These are phyloP conservation scores for Penicillium ochrochloron DNA, from an alignment of 495 filamentous ascomycete genomes.

Conservation along the genomic window DNA sequence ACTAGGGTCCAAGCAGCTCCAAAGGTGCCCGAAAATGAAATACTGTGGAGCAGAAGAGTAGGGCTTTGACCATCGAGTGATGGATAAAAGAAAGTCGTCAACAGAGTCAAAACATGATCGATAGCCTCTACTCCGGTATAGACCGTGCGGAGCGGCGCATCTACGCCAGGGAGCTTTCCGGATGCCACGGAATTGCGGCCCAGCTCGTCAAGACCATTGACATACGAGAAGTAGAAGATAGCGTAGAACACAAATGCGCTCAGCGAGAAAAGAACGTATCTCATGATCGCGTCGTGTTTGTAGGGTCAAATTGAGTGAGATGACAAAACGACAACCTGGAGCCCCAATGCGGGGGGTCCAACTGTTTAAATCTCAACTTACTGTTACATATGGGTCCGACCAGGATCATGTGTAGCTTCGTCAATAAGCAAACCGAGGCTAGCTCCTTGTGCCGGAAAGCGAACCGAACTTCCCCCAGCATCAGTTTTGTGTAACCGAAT, in stretches of 20 bases:
- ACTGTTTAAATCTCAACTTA: conserved; percentile 14
- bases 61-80: conserved; percentile 55
- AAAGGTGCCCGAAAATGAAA: conserved; percentile 59
- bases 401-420: conserved; percentile 20
- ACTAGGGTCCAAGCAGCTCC: conserved; percentile 60
- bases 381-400: neutral
- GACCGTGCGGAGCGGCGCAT: conserved; percentile 42
- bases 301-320: neutral
- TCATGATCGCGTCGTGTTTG: conserved; percentile 26
- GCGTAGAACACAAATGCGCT: conserved; percentile 46
- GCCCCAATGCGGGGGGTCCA: neutral
- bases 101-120: conserved; percentile 50
- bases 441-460: neutral
- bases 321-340: neutral
- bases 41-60: conserved; percentile 48
- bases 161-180: conserved; percentile 44
- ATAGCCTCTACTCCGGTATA: conserved; percentile 58
- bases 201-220: conserved; percentile 47
- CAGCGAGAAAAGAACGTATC: conserved; percentile 45
- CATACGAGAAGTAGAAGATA: conserved; percentile 45
- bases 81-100: conserved; percentile 61
- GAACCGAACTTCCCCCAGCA: conserved; percentile 9
- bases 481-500: neutral
- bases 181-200: conserved; percentile 34
- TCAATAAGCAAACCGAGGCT: conserved; percentile 21